Evolutionary conservation across 768 basidiomycete genomes (phyloP).

Genomic region (Heimioporus sp.): DNA sequence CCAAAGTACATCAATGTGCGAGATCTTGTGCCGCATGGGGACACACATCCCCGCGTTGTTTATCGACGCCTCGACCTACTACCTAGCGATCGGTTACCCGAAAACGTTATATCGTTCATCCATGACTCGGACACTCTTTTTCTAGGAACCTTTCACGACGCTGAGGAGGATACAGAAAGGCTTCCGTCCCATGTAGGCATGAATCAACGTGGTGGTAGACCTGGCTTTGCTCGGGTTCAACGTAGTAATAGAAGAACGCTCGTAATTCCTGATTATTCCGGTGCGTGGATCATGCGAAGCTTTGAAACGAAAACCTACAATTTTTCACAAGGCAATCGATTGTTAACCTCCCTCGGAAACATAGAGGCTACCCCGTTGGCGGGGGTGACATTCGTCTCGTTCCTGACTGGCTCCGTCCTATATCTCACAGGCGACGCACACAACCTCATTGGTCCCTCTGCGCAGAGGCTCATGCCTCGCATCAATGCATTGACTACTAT

Average conservation of each 20-base stretch:
- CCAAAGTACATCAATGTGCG: slow-evolving; percentile 68
- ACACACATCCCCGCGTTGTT: slow-evolving; percentile 38
- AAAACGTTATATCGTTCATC: slow-evolving; percentile 49
- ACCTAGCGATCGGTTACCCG: slow-evolving; percentile 43
- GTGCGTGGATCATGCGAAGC: slow-evolving; percentile 19
- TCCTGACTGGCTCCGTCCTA: slow-evolving; percentile 54
- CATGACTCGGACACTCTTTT: slow-evolving; percentile 53
- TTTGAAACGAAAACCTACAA: background rate
- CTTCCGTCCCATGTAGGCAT: slow-evolving; percentile 63
- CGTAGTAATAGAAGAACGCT: slow-evolving; percentile 54
- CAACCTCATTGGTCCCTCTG: slow-evolving; percentile 43
- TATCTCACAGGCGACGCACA: slow-evolving; percentile 61
- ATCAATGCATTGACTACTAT: slow-evolving; percentile 51
- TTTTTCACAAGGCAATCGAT: slow-evolving; percentile 48
- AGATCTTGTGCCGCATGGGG: slow-evolving; percentile 43
- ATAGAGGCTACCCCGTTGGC: slow-evolving; percentile 58
- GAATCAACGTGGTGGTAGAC: slow-evolving; percentile 63
- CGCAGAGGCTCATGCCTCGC: slow-evolving; percentile 53
- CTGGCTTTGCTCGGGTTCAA: slow-evolving; percentile 58
- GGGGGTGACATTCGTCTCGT: slow-evolving; percentile 54
- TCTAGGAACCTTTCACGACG: slow-evolving; percentile 52
- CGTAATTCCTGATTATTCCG: slow-evolving; percentile 62
- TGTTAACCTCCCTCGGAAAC: slow-evolving; percentile 64
- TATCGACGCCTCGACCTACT: slow-evolving; percentile 35
- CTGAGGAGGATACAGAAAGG: slow-evolving; percentile 32